Evolutionary conservation across 2,329 filamentous ascomycete species (phyloP).

Genomic region (Pseudomassariella vexata): DNA sequence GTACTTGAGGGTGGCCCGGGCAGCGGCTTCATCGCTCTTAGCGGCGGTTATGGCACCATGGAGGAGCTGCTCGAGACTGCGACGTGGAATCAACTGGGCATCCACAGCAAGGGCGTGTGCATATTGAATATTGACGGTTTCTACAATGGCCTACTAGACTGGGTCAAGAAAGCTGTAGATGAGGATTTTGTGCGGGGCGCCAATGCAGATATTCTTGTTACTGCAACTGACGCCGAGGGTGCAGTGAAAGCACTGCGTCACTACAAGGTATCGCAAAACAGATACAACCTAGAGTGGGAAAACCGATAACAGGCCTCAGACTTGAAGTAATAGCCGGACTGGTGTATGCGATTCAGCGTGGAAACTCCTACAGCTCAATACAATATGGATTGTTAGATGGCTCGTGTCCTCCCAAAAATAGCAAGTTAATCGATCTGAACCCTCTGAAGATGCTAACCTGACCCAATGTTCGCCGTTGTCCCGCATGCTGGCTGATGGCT

Average conservation of each 20-base stretch:
- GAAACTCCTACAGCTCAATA: too few species aligned
- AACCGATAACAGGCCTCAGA: conserved; percentile 21
- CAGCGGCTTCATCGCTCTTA: conserved; percentile 82
- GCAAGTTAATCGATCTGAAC: neutral
- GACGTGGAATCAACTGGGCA: conserved; percentile 95
- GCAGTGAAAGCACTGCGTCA: conserved; percentile 64
- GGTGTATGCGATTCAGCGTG: too few species aligned
- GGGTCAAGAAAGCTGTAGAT: conserved; percentile 71
- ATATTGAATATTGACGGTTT: conserved; percentile 86
- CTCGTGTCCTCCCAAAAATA: neutral
- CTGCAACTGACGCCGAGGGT: conserved; percentile 66
- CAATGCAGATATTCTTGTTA: conserved; percentile 72
- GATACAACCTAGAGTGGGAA: conserved; percentile 78
- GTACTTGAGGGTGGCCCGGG: conserved; percentile 78
- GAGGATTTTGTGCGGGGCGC: conserved; percentile 69
- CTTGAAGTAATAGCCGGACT: too few species aligned
- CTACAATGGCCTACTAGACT: conserved; percentile 80
- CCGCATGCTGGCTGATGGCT: conserved; percentile 3
- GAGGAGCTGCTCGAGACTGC: conserved; percentile 91
- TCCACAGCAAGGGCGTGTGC: conserved; percentile 74
- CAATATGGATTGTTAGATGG: too few species aligned
- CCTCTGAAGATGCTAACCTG: conserved; percentile 5
- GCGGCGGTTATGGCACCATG: conserved; percentile 84
- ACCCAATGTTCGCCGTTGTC: too few species aligned
- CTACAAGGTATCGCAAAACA: conserved; percentile 70